Conservation (phyloP, 257 asterid species). For the Scutellaria galericulata region DNA sequence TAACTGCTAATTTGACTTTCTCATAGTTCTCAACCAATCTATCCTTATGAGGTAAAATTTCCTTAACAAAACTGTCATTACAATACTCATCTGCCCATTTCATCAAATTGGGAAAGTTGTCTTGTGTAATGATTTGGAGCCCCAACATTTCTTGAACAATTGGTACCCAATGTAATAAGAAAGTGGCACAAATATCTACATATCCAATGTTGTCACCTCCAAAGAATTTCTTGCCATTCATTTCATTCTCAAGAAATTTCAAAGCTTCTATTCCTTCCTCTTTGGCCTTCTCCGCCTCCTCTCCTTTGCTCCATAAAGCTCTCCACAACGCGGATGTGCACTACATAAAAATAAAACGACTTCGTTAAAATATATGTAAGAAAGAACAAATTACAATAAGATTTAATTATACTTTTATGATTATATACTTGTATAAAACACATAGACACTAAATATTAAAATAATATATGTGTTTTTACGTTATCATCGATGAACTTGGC, state of each 20-base stretch:
- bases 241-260: conserved; percentile 42
- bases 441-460: neutral
- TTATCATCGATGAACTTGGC: conserved; percentile 53
- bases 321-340: conserved; percentile 34
- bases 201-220: conserved; percentile 56
- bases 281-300: conserved; percentile 50
- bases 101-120: conserved; percentile 45
- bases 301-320: conserved; percentile 45
- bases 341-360: conserved; percentile 16
- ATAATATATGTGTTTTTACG: conserved; percentile 31
- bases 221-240: conserved; percentile 51
- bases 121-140: conserved; percentile 44
- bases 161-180: conserved; percentile 40
- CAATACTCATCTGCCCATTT: conserved; percentile 44
- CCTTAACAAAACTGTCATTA: conserved; percentile 35
- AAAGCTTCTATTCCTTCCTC: conserved; percentile 47
- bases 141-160: conserved; percentile 34
- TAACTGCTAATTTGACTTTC: neutral
- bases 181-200: conserved; percentile 46
- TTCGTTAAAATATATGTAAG: neutral
- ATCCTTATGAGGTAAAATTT: conserved; percentile 45
- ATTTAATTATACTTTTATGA: no score
- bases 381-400: no score
- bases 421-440: no score
- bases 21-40: conserved; percentile 15